phyloP scores from a whole-genome alignment of 495 filamentous ascomycete genomes.

The Extremus antarcticus region DNA sequence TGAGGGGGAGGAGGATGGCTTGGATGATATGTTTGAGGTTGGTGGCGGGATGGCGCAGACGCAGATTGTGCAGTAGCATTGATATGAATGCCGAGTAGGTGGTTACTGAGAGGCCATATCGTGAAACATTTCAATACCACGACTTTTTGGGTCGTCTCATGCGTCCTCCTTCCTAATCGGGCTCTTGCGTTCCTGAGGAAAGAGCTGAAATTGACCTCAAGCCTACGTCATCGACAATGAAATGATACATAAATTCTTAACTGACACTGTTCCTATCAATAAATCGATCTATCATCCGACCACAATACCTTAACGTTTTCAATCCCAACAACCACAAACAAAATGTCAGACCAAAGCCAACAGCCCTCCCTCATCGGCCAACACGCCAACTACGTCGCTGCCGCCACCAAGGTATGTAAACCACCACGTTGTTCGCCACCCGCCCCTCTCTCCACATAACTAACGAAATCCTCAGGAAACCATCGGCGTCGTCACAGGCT shows the following conservation, averaged over 20 bases:
- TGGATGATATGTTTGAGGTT: conserved; percentile 27
- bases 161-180: no score
- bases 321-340: neutral
- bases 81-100: no score
- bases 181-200: no score
- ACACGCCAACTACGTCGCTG: conserved; percentile 33
- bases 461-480: conserved; percentile 20
- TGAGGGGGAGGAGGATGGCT: conserved; percentile 23
- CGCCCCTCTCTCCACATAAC: neutral
- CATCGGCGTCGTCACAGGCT: conserved; percentile 26
- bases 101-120: no score
- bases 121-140: no score
- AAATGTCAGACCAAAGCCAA: conserved; percentile 3
- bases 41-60: no score
- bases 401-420: conserved; percentile 27
- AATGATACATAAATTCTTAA: neutral
- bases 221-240: neutral
- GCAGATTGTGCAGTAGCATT: no score
- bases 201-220: neutral
- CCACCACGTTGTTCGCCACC: neutral
- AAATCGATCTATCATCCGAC: neutral
- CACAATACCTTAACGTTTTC: neutral
- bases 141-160: no score
- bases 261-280: neutral
- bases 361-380: conserved; percentile 25